Conservation (phyloP, 495 filamentous ascomycete species). For the Talaromyces ruber region DNA sequence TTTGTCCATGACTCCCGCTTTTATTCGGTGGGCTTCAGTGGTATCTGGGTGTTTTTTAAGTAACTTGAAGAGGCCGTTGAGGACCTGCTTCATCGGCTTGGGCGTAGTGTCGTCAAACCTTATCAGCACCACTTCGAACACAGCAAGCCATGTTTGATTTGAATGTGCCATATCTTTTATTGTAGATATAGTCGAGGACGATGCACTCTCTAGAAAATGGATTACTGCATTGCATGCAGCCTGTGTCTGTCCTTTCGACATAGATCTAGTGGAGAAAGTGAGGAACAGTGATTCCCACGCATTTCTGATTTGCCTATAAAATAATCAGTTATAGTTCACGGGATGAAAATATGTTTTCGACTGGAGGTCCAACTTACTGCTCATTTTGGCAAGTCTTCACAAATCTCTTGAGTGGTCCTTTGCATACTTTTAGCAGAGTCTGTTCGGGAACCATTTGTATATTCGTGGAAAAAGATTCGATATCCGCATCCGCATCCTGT, state of each 20-base stretch:
- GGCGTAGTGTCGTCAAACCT: slow-evolving; percentile 66
- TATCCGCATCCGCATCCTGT: slow-evolving; percentile 9
- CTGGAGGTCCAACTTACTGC: slow-evolving; percentile 19
- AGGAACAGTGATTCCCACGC: slow-evolving; percentile 29
- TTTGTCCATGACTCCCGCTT: slow-evolving; percentile 15
- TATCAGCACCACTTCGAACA: slow-evolving; percentile 64
- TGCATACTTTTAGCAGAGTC: slow-evolving; percentile 27
- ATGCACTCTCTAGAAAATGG: slow-evolving; percentile 38
- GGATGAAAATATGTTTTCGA: not conserved
- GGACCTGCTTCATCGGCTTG: slow-evolving; percentile 65
- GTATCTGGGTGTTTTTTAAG: slow-evolving; percentile 39
- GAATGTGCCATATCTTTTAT: slow-evolving; percentile 36
- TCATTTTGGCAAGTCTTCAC: slow-evolving; percentile 23
- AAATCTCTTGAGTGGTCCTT: slow-evolving; percentile 32
- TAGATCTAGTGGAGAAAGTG: slow-evolving; percentile 28
- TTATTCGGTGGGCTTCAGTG: slow-evolving; percentile 13
- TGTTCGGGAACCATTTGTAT: slow-evolving; percentile 32
- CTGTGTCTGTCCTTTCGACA: slow-evolving; percentile 31
- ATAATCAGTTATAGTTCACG: slow-evolving; percentile 9
- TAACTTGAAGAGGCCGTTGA: slow-evolving; percentile 49
- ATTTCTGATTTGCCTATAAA: slow-evolving; percentile 21
- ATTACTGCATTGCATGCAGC: slow-evolving; percentile 38
- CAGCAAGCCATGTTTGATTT: slow-evolving; percentile 40
- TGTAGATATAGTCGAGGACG: slow-evolving; percentile 20
- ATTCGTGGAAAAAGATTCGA: slow-evolving; percentile 27